These are phyloP conservation scores for Phytopythium oedochilum DNA, from an alignment of 352 stramenopile genomes.

Conservation along the genomic window DNA sequence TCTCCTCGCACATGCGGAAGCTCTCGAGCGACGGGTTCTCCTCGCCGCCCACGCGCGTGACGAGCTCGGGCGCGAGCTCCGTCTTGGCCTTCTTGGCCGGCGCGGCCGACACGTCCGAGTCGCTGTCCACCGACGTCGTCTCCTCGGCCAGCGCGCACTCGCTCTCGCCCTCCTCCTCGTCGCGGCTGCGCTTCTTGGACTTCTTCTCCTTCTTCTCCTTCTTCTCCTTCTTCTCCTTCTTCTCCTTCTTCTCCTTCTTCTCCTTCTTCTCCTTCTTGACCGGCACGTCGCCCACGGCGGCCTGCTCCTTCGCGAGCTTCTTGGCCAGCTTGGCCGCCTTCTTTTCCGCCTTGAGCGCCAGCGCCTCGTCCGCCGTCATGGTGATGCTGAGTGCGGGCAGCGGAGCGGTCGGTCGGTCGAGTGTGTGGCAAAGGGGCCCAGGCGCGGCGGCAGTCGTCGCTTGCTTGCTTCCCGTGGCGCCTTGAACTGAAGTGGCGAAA, in stretches of 20 bases:
- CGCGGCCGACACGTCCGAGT: slow-evolving; percentile 23
- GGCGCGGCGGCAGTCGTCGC: too few species aligned
- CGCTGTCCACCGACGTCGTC: slow-evolving; percentile 49
- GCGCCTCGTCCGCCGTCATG: slow-evolving; percentile 36
- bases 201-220: slow-evolving; percentile 74
- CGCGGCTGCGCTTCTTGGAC: slow-evolving; percentile 62
- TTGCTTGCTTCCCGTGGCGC: neutral
- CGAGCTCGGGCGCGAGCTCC: slow-evolving; percentile 13
- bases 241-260: slow-evolving; percentile 63
- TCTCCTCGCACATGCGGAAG: slow-evolving; percentile 65
- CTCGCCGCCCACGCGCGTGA: slow-evolving; percentile 32
- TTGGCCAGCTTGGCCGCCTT: slow-evolving; percentile 42
- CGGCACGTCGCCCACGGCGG: slow-evolving; percentile 8
- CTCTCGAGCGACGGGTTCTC: slow-evolving; percentile 69
- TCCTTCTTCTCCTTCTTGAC: slow-evolving; percentile 16
- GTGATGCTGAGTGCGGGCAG: neutral
- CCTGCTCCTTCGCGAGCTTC: slow-evolving; percentile 39
- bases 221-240: slow-evolving; percentile 53
- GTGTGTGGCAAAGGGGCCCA: too few species aligned
- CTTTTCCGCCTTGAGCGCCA: slow-evolving; percentile 57
- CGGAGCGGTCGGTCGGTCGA: neutral
- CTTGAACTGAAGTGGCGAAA: neutral
- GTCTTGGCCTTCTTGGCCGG: slow-evolving; percentile 33
- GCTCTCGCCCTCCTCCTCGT: slow-evolving; percentile 16
- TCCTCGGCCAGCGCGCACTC: slow-evolving; percentile 20